Evolutionary conservation across 2,329 filamentous ascomycete species (phyloP), one percentile per base, ranked within the genome.

Genomic region (Trichothecium roseum): DNA sequence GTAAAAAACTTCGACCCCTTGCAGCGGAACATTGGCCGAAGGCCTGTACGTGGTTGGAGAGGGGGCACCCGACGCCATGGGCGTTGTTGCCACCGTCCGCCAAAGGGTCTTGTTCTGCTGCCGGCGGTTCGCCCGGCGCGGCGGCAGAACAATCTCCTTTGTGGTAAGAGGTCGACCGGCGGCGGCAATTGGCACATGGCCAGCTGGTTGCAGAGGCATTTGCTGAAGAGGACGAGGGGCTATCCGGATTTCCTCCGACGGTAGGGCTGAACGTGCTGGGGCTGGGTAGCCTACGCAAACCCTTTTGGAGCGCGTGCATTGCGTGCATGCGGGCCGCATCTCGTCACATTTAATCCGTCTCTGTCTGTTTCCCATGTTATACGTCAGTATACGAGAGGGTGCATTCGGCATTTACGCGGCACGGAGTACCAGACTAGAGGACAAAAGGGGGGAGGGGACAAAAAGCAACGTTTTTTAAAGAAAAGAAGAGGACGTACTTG

Each of bases 341-440:
- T 81, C 77, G 51, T 80, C 77, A 51, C 77, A 81, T 53, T 81
- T 81, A 42, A 81, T 78, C 42, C 72, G 66, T 44, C 75, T 64
- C 42, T 63, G 64, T 52, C 74, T 79, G 45, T 27, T 33, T 29
- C 15, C 16, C 8, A 15, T 17, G 24, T 22, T 22, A 17, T 28
- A 13, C 9, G 22, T 18, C 20, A 24, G 28, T 39, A 26, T 30
- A 42, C 36, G 37, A 12, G 29, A 20, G 33, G 35, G 30, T 42
- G 36, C 44, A 41, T 45, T 46, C 42, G 40, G 40, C 39, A 40
- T 16, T 18, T 36, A 34, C 17, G 32, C 28, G 26, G 35, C 37
- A 30, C 37, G 37, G 35, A 34, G n/a, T n/a, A n/a, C n/a, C n/a
- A n/a, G n/a, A n/a, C n/a, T n/a, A n/a, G n/a, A n/a, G n/a, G n/a